phyloP scores from a whole-genome alignment of 2,329 filamentous ascomycete genomes.

The Rasamsonia emersonii region DNA sequence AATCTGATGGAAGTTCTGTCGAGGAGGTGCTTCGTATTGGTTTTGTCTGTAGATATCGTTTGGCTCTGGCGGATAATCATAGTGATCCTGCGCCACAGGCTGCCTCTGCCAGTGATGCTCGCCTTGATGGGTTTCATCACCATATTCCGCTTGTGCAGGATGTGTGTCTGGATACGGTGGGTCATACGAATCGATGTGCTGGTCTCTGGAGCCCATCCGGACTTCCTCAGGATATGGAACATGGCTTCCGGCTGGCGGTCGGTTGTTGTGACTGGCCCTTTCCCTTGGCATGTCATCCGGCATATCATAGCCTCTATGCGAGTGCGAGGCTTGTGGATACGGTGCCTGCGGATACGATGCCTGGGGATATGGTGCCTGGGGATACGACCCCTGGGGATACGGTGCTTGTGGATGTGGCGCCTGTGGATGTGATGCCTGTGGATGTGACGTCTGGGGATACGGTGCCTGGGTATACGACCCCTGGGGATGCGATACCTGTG shows the following conservation, averaged over 20 bases:
- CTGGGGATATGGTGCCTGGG: no score
- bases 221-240: neutral
- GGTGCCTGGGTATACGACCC: no score
- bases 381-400: no score
- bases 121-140: conserved; percentile 13
- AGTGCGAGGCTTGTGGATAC: no score
- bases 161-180: conserved; percentile 15
- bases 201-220: conserved; percentile 19
- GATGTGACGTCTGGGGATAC: no score
- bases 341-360: no score
- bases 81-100: conserved; percentile 6
- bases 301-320: conserved; percentile 20
- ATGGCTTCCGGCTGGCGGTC: no score
- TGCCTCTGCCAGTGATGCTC: conserved; percentile 5
- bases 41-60: conserved; percentile 4
- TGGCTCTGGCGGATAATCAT: conserved; percentile 2
- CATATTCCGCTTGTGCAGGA: conserved; percentile 18
- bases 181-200: conserved; percentile 14
- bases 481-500: no score
- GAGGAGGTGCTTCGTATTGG: conserved; percentile 11
- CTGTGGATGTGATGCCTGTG: no score
- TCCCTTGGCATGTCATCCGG: conserved; percentile 15
- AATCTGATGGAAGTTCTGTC: conserved; percentile 14
- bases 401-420: no score
- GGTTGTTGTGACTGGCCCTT: no score